Percentiles rank a stretch among this genome's conserved stretches.
phyloP scores from a whole-genome alignment of 768 basidiomycete species.

The Russula lepida region DNA sequence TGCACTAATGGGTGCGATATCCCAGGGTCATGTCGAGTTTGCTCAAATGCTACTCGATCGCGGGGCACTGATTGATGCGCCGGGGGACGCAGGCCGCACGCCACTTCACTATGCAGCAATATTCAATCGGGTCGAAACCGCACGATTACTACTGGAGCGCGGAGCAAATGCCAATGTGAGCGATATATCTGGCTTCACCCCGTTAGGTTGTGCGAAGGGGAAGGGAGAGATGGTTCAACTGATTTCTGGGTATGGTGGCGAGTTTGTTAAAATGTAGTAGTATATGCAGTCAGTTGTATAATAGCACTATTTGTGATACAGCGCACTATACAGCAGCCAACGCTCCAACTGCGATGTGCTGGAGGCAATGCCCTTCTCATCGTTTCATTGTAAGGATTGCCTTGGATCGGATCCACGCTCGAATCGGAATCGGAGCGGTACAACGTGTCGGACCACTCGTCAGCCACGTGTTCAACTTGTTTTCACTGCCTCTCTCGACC shows the following conservation, averaged over 20 bases:
- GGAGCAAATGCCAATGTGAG: background rate
- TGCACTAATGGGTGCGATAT: background rate
- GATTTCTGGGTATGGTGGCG: background rate
- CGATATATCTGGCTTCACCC: background rate
- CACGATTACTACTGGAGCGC: background rate
- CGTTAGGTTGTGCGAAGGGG: too few relatives aligned
- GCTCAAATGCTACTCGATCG: background rate
- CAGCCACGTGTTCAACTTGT: too few relatives aligned
- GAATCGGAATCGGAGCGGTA: too few relatives aligned
- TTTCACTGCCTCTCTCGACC: too few relatives aligned
- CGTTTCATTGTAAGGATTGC: too few relatives aligned
- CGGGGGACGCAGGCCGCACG: accelerated
- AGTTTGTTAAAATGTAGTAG: background rate
- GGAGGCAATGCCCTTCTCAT: too few relatives aligned
- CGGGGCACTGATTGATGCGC: background rate
- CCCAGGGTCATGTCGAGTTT: background rate
- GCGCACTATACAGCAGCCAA: too few relatives aligned
- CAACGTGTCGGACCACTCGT: too few relatives aligned
- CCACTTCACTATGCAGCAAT: background rate
- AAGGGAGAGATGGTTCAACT: background rate
- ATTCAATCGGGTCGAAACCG: background rate
- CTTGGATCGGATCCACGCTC: too few relatives aligned
- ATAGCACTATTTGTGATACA: background rate
- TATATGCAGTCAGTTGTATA: background rate
- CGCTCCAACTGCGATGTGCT: too few relatives aligned